Evolutionary conservation across 2,329 filamentous ascomycete genomes (phyloP), one percentile per base, ranked within the genome.

Genomic region (Sporothrix curviconia): DNA sequence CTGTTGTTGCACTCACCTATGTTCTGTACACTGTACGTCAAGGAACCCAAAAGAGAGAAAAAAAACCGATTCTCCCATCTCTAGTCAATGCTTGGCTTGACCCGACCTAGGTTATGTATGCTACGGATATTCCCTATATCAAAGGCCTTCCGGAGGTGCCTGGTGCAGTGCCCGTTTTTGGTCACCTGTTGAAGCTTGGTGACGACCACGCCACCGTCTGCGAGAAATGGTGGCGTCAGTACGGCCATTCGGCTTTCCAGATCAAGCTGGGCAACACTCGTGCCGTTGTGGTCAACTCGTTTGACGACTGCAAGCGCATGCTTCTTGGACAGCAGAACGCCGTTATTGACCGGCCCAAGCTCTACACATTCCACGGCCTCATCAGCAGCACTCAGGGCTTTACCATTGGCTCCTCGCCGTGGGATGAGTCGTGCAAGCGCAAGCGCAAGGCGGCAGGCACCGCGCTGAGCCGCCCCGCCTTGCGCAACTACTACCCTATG

Each of bases 371-470:
- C 70, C 89, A 92, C 71, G 88, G 81, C 7, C 85, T 92, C 3
- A 85, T 92, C 6, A 90, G 87, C 3, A 83, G 78, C 46, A 89
- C 86, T 0, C 86, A 90, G 64, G 88, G 88, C 7, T 89, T 91
- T 70, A 92, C 89, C 0, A 90, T 94, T 60, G 89, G 89, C 1
- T 90, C 89, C 0, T 91, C 87, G 0, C 89, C 89, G 0, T 94
- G 89, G 86, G 87, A 92, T 61, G 88, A 90, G 54, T 89, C 85
- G 2, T 90, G 87, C 72, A 92, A 92, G 70, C 76, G 78, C 24
- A 81, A 88, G 9, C 82, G 89, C 61, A 92, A 90, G 73, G 88
- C 87, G 0, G 89, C 88, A 1, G 88, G 86, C 4, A 90, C 88
- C 0, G 88, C 89, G 0, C 77, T 92, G 22, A 92, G 92, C 68